Base-by-base conservation (phyloP, 352 stramenopile genomes). In the Elongisporangium senticosum region DNA sequence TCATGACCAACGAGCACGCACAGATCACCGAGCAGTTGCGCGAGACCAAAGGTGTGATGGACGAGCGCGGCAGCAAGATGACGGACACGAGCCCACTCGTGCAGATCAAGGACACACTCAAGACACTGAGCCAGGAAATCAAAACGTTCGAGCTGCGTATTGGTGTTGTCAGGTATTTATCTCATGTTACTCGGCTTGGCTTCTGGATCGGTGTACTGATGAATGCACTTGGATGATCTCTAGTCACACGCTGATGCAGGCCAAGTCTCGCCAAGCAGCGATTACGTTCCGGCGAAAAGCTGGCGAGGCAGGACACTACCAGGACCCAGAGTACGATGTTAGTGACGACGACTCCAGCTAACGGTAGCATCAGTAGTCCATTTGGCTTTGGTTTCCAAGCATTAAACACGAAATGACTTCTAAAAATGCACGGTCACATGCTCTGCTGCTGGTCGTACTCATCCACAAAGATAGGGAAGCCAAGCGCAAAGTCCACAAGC, bases 91-190 rank as follows among this genome's bases (percentile, higher is more conserved):
- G 80, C 50, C 85, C 85, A 28, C 80, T 93, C 6, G 85, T 92
- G 56, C 72, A 88, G 51, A 93, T 94, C 74, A 94, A 94, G 61
- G 77, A 86, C 40, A 81, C 83, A 49, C 79, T 94, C 53, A 91
- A 90, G 69, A 82, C 71, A 17, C 80, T 94, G 21, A 75, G 69
- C 21, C 52, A 62, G 23, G 83, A 94, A 62, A 92, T 90, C 65
- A 90, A 91, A 63, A 80, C 73, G 63, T 92, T 94, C 62, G 84
- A 94, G 43, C 58, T 94, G 58, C 80, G 83, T 14, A 88, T 94
- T 52, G 83, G 85, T 20, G 79, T 94, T 21, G 85, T 93, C 15
- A 83, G 73, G 71, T 79, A 48, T 39, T 21, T 2, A 6, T 4
- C 7, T 19, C 14, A 13, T 3, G 47, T 17, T 15, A 24, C 60